These are phyloP conservation scores for Fusarium pseudonygamai DNA, from an alignment of 2,329 filamentous ascomycete genomes.

Conservation along the genomic window DNA sequence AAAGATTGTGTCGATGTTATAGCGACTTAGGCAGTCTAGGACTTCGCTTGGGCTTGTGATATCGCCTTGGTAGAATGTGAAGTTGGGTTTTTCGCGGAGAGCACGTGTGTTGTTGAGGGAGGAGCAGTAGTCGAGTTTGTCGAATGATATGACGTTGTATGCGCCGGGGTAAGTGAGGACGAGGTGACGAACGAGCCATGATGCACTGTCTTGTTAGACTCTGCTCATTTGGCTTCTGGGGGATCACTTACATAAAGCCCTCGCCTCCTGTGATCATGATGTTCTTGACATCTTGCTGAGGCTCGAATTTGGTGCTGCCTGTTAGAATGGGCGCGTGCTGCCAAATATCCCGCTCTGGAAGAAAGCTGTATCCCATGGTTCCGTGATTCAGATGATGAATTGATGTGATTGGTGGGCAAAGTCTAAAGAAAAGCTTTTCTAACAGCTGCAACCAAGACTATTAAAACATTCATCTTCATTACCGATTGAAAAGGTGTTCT, in stretches of 20 bases:
- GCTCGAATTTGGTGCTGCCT: slow-evolving; percentile 76
- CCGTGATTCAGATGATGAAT: rapidly evolving
- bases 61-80: slow-evolving; percentile 83
- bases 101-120: slow-evolving; percentile 81
- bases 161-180: slow-evolving; percentile 75
- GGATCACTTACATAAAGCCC: slow-evolving; percentile 77
- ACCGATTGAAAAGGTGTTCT: too few species aligned
- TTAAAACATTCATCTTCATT: neutral
- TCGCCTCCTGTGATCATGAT: slow-evolving; percentile 87
- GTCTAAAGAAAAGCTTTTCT: rapidly evolving
- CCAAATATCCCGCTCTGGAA: slow-evolving; percentile 64
- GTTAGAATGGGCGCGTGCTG: slow-evolving; percentile 74
- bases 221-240: neutral
- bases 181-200: slow-evolving; percentile 84
- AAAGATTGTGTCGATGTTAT: slow-evolving; percentile 81
- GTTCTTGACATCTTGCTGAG: slow-evolving; percentile 75
- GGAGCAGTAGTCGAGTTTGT: slow-evolving; percentile 85
- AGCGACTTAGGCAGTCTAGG: slow-evolving; percentile 72
- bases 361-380: neutral
- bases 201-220: slow-evolving; percentile 62
- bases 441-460: rapidly evolving
- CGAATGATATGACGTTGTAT: slow-evolving; percentile 84
- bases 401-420: neutral
- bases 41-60: slow-evolving; percentile 77
- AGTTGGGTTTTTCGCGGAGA: slow-evolving; percentile 74